Conservation (phyloP, 1,284 basidiomycete species). For the Ganoderma lucidum region DNA sequence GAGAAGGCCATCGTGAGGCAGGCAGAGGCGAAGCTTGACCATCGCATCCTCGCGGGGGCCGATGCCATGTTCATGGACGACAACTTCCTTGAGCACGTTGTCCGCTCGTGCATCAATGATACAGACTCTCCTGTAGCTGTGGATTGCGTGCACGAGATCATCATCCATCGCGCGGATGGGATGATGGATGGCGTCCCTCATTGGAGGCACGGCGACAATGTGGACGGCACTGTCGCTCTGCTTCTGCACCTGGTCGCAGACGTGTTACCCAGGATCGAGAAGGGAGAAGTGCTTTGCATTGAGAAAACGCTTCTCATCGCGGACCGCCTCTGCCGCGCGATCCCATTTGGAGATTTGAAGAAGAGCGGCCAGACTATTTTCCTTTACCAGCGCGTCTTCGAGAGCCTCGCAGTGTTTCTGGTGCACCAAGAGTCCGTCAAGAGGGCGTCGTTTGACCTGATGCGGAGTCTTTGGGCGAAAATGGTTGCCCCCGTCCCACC, state of each 20-base stretch:
- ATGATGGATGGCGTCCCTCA: slow-evolving; percentile 26
- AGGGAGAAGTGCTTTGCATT: slow-evolving; percentile 9
- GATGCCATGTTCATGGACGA: slow-evolving; percentile 38
- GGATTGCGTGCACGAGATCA: slow-evolving; percentile 28
- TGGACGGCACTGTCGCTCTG: slow-evolving; percentile 23
- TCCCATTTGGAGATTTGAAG: slow-evolving; percentile 26
- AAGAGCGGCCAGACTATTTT: slow-evolving; percentile 18
- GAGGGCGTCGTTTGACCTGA: slow-evolving; percentile 26
- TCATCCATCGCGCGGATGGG: slow-evolving; percentile 31
- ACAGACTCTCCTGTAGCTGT: slow-evolving; percentile 23
- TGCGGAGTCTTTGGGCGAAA: slow-evolving; percentile 27
- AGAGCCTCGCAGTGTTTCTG: slow-evolving; percentile 24
- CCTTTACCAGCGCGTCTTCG: slow-evolving; percentile 31
- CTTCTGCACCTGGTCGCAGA: slow-evolving; percentile 30
- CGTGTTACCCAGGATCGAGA: slow-evolving; percentile 26
- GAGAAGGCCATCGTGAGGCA: slow-evolving; percentile 29
- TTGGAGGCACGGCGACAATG: slow-evolving; percentile 29
- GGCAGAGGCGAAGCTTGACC: slow-evolving; percentile 24
- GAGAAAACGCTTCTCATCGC: slow-evolving; percentile 23
- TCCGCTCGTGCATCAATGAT: slow-evolving; percentile 30
- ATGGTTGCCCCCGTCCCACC: slow-evolving; percentile 16
- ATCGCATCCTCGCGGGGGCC: slow-evolving; percentile 31
- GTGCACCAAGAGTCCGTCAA: slow-evolving; percentile 8
- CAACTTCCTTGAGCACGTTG: slow-evolving; percentile 30
- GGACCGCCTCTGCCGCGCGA: slow-evolving; percentile 28